These are phyloP conservation scores for Auriscalpium microsporum DNA, from an alignment of 768 basidiomycete genomes.

Conservation along the genomic window DNA sequence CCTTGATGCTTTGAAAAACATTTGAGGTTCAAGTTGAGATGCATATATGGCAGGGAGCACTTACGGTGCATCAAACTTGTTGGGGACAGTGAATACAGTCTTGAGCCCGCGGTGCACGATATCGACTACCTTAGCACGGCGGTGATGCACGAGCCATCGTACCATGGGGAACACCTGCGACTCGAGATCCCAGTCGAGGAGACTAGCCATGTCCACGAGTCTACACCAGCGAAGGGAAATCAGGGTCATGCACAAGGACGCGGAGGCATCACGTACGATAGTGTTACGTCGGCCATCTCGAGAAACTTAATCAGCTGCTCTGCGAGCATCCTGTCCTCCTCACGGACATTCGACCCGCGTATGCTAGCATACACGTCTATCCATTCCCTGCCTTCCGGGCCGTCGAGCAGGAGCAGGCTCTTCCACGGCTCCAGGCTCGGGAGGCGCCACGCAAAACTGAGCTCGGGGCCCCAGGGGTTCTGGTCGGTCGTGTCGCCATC, in stretches of 20 bases:
- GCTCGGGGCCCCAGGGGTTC: constrained; percentile 54
- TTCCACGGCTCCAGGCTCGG: constrained; percentile 86
- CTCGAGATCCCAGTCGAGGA: constrained; percentile 79
- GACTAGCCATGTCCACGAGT: constrained; percentile 68
- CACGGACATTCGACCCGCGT: constrained; percentile 46
- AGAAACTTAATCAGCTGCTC: constrained; percentile 71
- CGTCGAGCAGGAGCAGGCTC: constrained; percentile 69
- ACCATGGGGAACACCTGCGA: constrained; percentile 85
- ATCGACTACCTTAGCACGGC: constrained; percentile 85
- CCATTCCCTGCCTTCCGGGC: constrained; percentile 33
- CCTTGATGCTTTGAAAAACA: constrained; percentile 35
- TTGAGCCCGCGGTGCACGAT: constrained; percentile 70
- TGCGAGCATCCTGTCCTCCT: constrained; percentile 59
- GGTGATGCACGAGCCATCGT: constrained; percentile 84
- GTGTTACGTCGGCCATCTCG: constrained; percentile 60
- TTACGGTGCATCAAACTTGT: constrained; percentile 52
- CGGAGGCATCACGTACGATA: constrained; percentile 49
- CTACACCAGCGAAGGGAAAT: constrained; percentile 25
- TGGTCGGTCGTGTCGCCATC: constrained; percentile 41
- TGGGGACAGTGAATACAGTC: constrained; percentile 72
- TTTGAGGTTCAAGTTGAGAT: constrained; percentile 7
- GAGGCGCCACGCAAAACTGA: constrained; percentile 65
- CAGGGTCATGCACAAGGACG: neutral
- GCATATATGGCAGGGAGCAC: constrained; percentile 22
- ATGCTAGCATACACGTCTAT: constrained; percentile 52